Conservation (phyloP, 805 yeast species). For the Hanseniaspora singularis region DNA sequence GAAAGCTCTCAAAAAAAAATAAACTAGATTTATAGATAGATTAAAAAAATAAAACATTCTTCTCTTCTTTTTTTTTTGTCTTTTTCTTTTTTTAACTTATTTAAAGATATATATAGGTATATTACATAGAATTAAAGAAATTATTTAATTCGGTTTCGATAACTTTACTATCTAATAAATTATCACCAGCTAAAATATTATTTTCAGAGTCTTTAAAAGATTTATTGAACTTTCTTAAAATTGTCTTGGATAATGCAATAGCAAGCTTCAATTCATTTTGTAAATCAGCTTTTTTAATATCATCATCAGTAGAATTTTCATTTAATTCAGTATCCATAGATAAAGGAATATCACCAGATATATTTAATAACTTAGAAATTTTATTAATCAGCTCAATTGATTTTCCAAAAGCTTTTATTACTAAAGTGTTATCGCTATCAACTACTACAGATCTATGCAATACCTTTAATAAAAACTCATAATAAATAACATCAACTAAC, state of each 20-base stretch:
- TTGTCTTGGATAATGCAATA: slow-evolving; percentile 30
- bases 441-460: slow-evolving; percentile 22
- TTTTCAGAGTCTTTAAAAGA: slow-evolving; percentile 26
- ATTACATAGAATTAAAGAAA: slow-evolving; percentile 30
- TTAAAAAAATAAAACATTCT: too few relatives aligned
- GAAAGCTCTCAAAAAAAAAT: too few relatives aligned
- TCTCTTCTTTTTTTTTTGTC: too few relatives aligned
- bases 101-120: not conserved
- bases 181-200: slow-evolving; percentile 27
- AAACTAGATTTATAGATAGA: too few relatives aligned
- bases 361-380: slow-evolving; percentile 20
- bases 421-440: slow-evolving; percentile 19
- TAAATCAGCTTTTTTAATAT: slow-evolving; percentile 28
- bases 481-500: slow-evolving; percentile 36
- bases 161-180: slow-evolving; percentile 25
- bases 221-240: slow-evolving; percentile 35
- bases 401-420: slow-evolving; percentile 25
- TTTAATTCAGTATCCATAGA: slow-evolving; percentile 17
- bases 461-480: slow-evolving; percentile 34
- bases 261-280: slow-evolving; percentile 35
- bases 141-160: slow-evolving; percentile 24
- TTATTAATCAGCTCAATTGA: slow-evolving; percentile 22
- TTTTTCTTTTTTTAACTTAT: too few relatives aligned
- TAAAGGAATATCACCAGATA: slow-evolving; percentile 18
- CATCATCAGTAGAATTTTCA: slow-evolving; percentile 18